Percentiles rank a stretch among this genome's conserved stretches.
Conservation (phyloP, 2,329 filamentous ascomycete species). For the Madurella mycetomatis region DNA sequence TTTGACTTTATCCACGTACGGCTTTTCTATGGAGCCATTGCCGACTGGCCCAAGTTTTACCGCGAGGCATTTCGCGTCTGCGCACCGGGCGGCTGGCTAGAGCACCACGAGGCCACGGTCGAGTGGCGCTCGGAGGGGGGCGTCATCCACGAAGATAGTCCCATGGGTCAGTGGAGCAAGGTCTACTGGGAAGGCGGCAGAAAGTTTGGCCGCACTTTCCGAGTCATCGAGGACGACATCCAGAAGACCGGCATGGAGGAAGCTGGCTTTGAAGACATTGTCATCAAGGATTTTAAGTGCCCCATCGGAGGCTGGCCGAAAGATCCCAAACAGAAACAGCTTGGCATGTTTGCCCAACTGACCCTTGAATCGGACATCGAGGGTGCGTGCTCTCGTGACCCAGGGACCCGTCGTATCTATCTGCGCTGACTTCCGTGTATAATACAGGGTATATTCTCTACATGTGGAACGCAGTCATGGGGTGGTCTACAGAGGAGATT, state of each 20-base stretch:
- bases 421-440: not conserved
- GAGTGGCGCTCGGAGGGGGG: conserved; percentile 47
- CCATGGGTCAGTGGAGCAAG: conserved; percentile 18
- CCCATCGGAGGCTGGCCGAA: conserved; percentile 10
- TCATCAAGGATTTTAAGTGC: conserved; percentile 6
- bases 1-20: conserved; percentile 33
- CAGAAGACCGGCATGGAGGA: conserved; percentile 13
- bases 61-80: conserved; percentile 19
- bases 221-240: conserved; percentile 10
- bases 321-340: conserved; percentile 9
- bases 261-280: conserved; percentile 17
- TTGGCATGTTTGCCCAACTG: conserved; percentile 6
- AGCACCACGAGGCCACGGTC: conserved; percentile 13
- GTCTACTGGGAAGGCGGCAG: conserved; percentile 12
- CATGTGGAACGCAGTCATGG: conserved; percentile 12
- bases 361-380: conserved; percentile 11
- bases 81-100: conserved; percentile 24
- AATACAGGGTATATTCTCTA: conserved; percentile 13
- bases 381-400: conserved; percentile 2
- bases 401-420: not conserved
- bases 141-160: conserved; percentile 11
- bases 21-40: conserved; percentile 31
- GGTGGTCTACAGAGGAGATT: conserved; percentile 5
- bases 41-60: conserved; percentile 28
- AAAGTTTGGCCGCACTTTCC: conserved; percentile 14